Conservation (phyloP, 192 early-diverging fungal genomes). For the Podila epigama region DNA sequence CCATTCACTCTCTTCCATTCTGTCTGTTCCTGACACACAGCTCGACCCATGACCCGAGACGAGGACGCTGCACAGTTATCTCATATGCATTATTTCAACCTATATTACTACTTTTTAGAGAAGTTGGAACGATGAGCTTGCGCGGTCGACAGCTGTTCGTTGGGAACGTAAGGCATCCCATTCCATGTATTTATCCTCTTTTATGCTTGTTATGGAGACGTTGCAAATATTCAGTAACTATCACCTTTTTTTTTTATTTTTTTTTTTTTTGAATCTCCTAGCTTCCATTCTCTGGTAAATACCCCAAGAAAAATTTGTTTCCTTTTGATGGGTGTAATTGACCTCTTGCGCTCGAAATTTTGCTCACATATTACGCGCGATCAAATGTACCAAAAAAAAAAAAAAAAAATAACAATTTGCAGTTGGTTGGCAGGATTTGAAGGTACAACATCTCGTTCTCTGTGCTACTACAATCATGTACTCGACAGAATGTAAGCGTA, state of each 20-base stretch:
- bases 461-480: neutral
- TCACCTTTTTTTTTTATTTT: neutral
- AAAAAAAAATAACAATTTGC: no score
- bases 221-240: neutral
- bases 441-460: slow-evolving; percentile 3
- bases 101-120: no score
- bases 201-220: slow-evolving; percentile 1
- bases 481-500: neutral
- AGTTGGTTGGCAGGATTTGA: slow-evolving; percentile 41
- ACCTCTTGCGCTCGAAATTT: no score
- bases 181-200: neutral
- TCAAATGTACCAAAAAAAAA: no score
- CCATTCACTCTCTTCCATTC: no score
- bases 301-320: no score
- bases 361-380: neutral
- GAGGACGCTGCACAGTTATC: no score
- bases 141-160: slow-evolving; percentile 32
- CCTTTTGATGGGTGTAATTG: no score
- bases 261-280: neutral
- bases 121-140: slow-evolving; percentile 25
- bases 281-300: slow-evolving; percentile 31
- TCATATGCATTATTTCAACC: no score
- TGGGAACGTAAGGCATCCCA: slow-evolving; percentile 19
- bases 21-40: no score
- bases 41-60: no score